phyloP scores from a whole-genome alignment of 2,329 filamentous ascomycete species.

The Claviceps citrina region DNA sequence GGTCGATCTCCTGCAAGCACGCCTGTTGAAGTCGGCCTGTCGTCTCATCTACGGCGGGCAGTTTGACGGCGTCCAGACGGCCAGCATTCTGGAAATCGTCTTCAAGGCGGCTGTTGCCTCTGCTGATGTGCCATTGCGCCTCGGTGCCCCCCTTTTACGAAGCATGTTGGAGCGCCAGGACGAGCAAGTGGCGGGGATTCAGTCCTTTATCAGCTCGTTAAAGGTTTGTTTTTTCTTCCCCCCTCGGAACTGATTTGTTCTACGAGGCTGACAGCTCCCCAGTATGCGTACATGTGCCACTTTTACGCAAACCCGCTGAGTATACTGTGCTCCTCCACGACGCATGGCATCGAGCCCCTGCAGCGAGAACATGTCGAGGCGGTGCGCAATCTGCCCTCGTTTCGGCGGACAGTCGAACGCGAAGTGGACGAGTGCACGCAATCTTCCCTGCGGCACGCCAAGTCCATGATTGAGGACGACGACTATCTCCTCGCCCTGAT shows the following conservation, averaged over 20 bases:
- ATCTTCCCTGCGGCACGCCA: constrained; percentile 26
- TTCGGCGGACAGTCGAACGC: constrained; percentile 38
- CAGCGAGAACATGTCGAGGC: constrained; percentile 50
- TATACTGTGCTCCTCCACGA: constrained; percentile 34
- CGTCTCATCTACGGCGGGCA: constrained; percentile 53
- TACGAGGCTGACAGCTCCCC: constrained; percentile 1
- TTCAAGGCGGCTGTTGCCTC: constrained; percentile 51
- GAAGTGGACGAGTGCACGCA: constrained; percentile 28
- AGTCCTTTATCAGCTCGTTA: constrained; percentile 53
- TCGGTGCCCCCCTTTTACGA: constrained; percentile 49
- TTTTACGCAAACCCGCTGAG: constrained; percentile 68
- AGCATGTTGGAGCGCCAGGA: constrained; percentile 56
- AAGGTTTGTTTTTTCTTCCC: constrained; percentile 40
- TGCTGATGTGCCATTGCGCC: constrained; percentile 37
- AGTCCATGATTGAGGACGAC: constrained; percentile 44
- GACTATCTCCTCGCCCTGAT: constrained; percentile 33
- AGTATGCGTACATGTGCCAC: constrained; percentile 78
- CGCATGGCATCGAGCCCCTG: constrained; percentile 19
- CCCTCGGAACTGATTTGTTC: too few relatives aligned
- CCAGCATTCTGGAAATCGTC: constrained; percentile 55
- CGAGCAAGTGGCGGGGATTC: constrained; percentile 62
- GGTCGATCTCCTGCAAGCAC: constrained; percentile 61
- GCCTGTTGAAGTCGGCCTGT: constrained; percentile 53
- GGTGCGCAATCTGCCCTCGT: constrained; percentile 53
- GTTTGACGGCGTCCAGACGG: constrained; percentile 63